phyloP scores from a whole-genome alignment of 106 monocot species.

The Dendrobium huoshanense region DNA sequence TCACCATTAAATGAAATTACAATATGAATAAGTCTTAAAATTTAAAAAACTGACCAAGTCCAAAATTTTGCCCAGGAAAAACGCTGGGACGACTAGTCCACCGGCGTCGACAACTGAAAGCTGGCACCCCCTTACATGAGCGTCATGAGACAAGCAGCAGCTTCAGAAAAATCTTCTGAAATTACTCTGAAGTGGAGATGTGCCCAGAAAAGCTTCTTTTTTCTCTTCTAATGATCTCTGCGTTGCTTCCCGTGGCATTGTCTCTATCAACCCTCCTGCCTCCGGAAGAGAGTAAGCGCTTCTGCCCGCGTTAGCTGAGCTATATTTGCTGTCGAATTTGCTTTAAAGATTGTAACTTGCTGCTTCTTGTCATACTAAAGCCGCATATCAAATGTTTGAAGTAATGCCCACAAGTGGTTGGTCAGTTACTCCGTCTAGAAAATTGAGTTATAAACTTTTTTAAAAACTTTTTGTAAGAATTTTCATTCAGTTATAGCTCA shows the following conservation, averaged over 20 bases:
- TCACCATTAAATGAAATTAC: too few relatives aligned
- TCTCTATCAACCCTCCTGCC: background rate
- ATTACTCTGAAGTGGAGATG: background rate
- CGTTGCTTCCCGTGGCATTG: background rate
- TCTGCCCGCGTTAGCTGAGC: background rate
- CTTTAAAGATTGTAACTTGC: background rate
- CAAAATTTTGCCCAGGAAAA: too few relatives aligned
- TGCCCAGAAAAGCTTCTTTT: background rate
- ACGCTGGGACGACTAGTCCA: background rate
- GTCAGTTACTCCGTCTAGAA: background rate
- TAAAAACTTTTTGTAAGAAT: too few relatives aligned
- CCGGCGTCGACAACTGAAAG: background rate
- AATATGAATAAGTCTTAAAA: too few relatives aligned
- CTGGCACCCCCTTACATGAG: background rate
- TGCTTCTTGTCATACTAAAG: background rate
- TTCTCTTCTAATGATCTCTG: background rate
- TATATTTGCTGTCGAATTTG: background rate
- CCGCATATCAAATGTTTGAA: background rate
- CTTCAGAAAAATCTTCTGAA: background rate
- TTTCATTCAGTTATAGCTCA: too few relatives aligned
- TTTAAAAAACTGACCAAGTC: too few relatives aligned
- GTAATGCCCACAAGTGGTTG: background rate
- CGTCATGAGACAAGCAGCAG: background rate
- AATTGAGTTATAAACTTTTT: too few relatives aligned
- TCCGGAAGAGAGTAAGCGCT: constrained; percentile 3